These are phyloP conservation scores for Lasiodiplodia gonubiensis DNA, from an alignment of 2,329 filamentous ascomycete genomes.

Conservation along the genomic window DNA sequence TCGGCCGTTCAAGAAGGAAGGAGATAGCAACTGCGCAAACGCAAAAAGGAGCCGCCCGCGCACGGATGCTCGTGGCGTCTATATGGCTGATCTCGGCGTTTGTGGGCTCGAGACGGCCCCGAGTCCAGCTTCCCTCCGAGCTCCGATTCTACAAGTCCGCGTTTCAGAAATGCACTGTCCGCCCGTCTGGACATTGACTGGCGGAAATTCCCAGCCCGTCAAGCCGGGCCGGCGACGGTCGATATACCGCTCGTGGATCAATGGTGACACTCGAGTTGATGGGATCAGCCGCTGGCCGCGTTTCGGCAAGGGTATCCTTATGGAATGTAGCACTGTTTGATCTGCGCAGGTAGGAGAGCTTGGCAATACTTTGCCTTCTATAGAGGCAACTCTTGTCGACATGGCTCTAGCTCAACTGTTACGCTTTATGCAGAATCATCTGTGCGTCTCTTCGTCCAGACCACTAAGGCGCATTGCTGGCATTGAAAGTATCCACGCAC, in stretches of 20 bases:
- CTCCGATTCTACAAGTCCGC: background rate
- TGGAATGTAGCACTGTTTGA: slow-evolving; percentile 1
- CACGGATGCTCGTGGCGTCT: background rate
- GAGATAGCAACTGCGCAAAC: background rate
- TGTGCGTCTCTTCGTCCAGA: too few species aligned
- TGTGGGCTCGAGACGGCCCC: too few species aligned
- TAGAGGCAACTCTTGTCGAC: slow-evolving; percentile 7
- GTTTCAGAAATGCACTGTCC: background rate
- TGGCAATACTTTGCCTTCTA: background rate
- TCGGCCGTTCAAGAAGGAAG: background rate
- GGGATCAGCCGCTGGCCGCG: background rate
- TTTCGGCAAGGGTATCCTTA: background rate
- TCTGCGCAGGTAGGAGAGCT: background rate
- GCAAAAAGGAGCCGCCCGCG: background rate
- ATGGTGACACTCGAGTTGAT: background rate
- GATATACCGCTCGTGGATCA: background rate
- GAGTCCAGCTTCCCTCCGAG: background rate
- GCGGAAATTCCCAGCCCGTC: background rate
- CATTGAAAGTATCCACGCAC: background rate
- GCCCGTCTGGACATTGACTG: background rate
- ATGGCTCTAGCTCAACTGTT: background rate
- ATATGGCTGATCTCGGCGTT: background rate
- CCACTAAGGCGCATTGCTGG: background rate
- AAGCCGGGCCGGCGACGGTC: background rate
- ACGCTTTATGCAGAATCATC: background rate